These are phyloP conservation scores for Diaporthe sp. DNA, from an alignment of 2,329 filamentous ascomycete genomes.

Conservation along the genomic window DNA sequence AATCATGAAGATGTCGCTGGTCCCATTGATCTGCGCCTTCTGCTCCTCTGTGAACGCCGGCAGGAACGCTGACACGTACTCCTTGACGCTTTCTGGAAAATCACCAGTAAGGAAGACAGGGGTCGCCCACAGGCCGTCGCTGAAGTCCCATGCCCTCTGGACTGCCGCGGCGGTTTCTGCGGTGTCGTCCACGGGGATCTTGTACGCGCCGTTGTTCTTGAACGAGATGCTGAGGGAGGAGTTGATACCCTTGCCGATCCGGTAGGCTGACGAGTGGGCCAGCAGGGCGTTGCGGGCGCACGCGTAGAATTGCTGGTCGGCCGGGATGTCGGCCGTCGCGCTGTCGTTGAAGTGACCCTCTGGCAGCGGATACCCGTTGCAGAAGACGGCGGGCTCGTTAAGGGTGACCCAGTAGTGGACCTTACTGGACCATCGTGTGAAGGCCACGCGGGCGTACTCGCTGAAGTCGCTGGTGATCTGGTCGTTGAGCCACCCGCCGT, in stretches of 20 bases:
- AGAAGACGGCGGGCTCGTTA: conserved; percentile 20
- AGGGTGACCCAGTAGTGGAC: conserved; percentile 22
- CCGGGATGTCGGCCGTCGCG: neutral
- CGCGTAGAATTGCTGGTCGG: conserved; percentile 1
- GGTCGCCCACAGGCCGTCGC: conserved; percentile 21
- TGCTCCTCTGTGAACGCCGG: neutral
- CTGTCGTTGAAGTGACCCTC: conserved; percentile 22
- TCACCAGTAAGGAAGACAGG: conserved; percentile 16
- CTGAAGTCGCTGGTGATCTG: conserved; percentile 24
- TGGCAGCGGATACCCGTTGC: neutral
- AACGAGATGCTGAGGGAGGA: conserved; percentile 13
- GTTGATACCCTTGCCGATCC: conserved; percentile 1
- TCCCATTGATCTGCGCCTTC: conserved; percentile 9
- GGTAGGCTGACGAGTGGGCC: conserved; percentile 18
- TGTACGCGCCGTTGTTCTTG: conserved; percentile 26
- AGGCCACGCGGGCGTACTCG: conserved; percentile 17
- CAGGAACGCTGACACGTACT: neutral
- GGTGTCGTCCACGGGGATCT: conserved; percentile 10
- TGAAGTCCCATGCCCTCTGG: conserved; percentile 26
- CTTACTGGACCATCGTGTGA: conserved; percentile 17
- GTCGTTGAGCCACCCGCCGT: conserved; percentile 22
- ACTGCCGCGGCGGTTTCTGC: neutral
- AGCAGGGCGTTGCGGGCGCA: conserved; percentile 8
- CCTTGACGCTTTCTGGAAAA: conserved; percentile 12
- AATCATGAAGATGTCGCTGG: conserved; percentile 24